Percentiles rank a stretch among this genome's conserved stretches.
These are phyloP conservation scores for Fusarium aywerte DNA, from an alignment of 2,329 filamentous ascomycete genomes.

Conservation along the genomic window DNA sequence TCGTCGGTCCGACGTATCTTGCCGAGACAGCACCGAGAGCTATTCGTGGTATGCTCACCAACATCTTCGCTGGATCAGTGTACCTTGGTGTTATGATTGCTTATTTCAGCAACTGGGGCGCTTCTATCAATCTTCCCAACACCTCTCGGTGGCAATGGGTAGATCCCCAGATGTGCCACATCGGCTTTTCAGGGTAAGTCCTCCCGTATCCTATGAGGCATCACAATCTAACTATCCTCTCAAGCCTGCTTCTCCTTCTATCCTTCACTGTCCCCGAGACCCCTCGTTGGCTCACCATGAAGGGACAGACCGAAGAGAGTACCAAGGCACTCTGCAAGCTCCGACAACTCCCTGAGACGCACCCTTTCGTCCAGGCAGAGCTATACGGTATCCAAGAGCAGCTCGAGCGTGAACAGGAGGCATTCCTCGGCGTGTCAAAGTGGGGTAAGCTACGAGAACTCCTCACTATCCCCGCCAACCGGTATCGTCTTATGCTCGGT, in stretches of 20 bases:
- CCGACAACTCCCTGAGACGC: slow-evolving; percentile 13
- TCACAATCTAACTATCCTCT: not conserved
- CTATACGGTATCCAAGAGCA: slow-evolving; percentile 11
- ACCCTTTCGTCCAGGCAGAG: slow-evolving; percentile 13
- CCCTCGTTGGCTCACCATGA: slow-evolving; percentile 27
- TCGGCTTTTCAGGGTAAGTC: slow-evolving; percentile 13
- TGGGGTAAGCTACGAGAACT: slow-evolving; percentile 24
- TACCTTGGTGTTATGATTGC: slow-evolving; percentile 52
- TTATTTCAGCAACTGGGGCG: slow-evolving; percentile 73
- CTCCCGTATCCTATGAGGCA: rapidly evolving
- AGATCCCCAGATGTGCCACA: slow-evolving; percentile 18
- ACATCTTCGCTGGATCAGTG: slow-evolving; percentile 45
- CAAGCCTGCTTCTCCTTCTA: not conserved
- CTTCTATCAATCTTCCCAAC: slow-evolving; percentile 56
- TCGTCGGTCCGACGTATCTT: slow-evolving; percentile 61
- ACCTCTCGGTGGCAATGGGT: slow-evolving; percentile 22
- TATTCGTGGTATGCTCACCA: slow-evolving; percentile 74
- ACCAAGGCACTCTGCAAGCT: slow-evolving; percentile 18
- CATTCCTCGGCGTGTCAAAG: slow-evolving; percentile 15
- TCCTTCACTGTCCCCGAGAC: slow-evolving; percentile 27
- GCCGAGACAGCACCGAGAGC: slow-evolving; percentile 72
- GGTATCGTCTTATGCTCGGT: slow-evolving; percentile 20
- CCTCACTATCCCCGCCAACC: slow-evolving; percentile 17
- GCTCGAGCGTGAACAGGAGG: slow-evolving; percentile 22
- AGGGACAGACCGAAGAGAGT: slow-evolving; percentile 8